These are phyloP conservation scores for Myochromella boudieri DNA, from an alignment of 768 basidiomycete species.

Conservation along the genomic window DNA sequence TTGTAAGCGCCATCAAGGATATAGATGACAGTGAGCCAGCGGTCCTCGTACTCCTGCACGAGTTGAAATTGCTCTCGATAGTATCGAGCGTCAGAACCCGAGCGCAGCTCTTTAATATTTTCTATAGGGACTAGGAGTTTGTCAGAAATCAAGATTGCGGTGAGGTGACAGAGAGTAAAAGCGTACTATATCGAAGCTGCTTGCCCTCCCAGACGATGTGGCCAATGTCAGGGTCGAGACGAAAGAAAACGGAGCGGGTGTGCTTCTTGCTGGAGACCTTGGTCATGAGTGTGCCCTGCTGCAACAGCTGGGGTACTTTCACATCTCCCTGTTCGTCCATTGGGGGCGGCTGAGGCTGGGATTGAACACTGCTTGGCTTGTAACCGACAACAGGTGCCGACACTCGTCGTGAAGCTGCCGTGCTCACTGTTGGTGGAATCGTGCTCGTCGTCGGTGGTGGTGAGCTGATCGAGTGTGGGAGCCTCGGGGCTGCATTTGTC, in stretches of 20 bases:
- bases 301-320: slow-evolving; percentile 56
- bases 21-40: slow-evolving; percentile 90
- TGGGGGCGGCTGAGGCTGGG: slow-evolving; percentile 1
- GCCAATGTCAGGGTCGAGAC: slow-evolving; percentile 77
- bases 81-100: slow-evolving; percentile 71
- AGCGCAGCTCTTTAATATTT: slow-evolving; percentile 85
- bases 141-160: not conserved
- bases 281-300: slow-evolving; percentile 70
- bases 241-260: slow-evolving; percentile 68
- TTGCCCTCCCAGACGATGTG: slow-evolving; percentile 80
- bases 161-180: slow-evolving; percentile 39
- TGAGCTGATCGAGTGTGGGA: slow-evolving; percentile 3
- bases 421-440: not conserved
- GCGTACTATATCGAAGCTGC: slow-evolving; percentile 61
- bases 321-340: slow-evolving; percentile 23
- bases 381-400: slow-evolving; percentile 13
- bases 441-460: slow-evolving; percentile 3
- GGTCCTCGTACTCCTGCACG: slow-evolving; percentile 62
- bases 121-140: slow-evolving; percentile 72
- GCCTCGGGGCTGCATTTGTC: slow-evolving; percentile 6
- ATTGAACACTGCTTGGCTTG: no score
- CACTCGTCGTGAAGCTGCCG: slow-evolving; percentile 3
- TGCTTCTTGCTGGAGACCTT: slow-evolving; percentile 82
- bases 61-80: slow-evolving; percentile 77
- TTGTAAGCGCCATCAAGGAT: slow-evolving; percentile 78